A percentile compares a stretch with the other conserved stretches of the same genome.
phyloP scores from a whole-genome alignment of 2,329 filamentous ascomycete species.

The Apiospora hydei region DNA sequence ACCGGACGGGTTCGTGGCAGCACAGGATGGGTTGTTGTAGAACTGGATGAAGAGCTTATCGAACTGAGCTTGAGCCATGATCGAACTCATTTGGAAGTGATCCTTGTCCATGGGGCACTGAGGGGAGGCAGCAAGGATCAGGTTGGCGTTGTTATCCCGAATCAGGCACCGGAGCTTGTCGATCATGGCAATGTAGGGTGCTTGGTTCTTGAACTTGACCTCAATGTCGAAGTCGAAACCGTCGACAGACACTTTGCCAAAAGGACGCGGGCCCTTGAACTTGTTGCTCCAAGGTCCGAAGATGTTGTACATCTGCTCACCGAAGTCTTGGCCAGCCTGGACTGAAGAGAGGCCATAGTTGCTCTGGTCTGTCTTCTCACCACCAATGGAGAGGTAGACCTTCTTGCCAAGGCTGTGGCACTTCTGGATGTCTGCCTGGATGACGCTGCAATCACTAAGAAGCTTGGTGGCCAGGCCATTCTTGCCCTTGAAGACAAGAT shows the following conservation, averaged over 20 bases:
- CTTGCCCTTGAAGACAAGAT: slow-evolving; percentile 39
- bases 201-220: slow-evolving; percentile 35
- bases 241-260: slow-evolving; percentile 31
- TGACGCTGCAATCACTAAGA: slow-evolving; percentile 42
- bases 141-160: slow-evolving; percentile 29
- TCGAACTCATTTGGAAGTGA: slow-evolving; percentile 51
- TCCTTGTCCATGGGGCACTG: slow-evolving; percentile 49
- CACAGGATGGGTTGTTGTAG: slow-evolving; percentile 55
- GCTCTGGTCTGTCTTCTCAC: slow-evolving; percentile 44
- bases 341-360: slow-evolving; percentile 45
- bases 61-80: slow-evolving; percentile 45
- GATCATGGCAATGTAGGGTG: slow-evolving; percentile 34
- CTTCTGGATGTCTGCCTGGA: slow-evolving; percentile 43
- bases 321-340: slow-evolving; percentile 44
- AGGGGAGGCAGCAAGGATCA: slow-evolving; percentile 51
- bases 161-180: slow-evolving; percentile 37
- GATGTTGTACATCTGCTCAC: slow-evolving; percentile 46
- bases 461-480: slow-evolving; percentile 40
- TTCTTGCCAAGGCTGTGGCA: slow-evolving; percentile 68
- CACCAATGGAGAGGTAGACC: slow-evolving; percentile 70
- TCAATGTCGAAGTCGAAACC: slow-evolving; percentile 40
- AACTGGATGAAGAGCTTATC: slow-evolving; percentile 56
- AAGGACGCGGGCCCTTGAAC: slow-evolving; percentile 34
- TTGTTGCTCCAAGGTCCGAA: slow-evolving; percentile 44
- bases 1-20: slow-evolving; percentile 36